Base-by-base conservation (phyloP, 2,329 filamentous ascomycete genomes). In the Penicillium sp. region DNA sequence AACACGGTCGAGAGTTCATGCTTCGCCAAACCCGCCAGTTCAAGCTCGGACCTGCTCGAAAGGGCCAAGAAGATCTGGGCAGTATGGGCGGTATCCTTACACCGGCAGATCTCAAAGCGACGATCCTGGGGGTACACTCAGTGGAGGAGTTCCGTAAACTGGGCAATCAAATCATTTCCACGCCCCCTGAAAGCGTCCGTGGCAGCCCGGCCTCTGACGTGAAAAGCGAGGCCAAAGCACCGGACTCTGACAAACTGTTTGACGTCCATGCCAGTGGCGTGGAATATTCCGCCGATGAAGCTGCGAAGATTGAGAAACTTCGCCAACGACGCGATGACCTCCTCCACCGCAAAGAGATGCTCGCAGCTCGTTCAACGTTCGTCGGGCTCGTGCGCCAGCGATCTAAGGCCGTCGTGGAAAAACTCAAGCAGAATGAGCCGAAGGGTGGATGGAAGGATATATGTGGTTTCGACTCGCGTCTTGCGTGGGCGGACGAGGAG, bases 401-500 rank as follows among this genome's bases (percentile, higher is more conserved):
- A 36, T 73, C 75, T 13, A 78, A 78, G 60, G 70, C 58, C 37
- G 70, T 81, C 4, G 69, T 79, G 3, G 79, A 81, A 44, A 73
- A 73, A 31, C 58, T 81, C 41, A 79, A 79, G 61, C 75, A 78
- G 54, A 69, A 70, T 18, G 77, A 80, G 39, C 76, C 78, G 2
- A 80, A 80, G 60, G 74, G 73, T 27, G 75, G 76, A 43, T 75
- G 76, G 75, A 81, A 81, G 60, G 78, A 80, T 62, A 75, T 81
- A 44, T 82, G 80, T 60, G 80, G 79, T 1, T 82, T 79, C 60
- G 80, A 82, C 60, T 67, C 72, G 13, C 72, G 80, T 19, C 69
- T 82, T 27, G 72, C 78, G 0, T 81, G 79, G 79, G 76, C 75
- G 2, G 80, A 82, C 55, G 77, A 78, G 50, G 78, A 81, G 61